Evolutionary conservation across 257 asterid genomes (phyloP).

Genomic region (Nicotiana sylvestris): DNA sequence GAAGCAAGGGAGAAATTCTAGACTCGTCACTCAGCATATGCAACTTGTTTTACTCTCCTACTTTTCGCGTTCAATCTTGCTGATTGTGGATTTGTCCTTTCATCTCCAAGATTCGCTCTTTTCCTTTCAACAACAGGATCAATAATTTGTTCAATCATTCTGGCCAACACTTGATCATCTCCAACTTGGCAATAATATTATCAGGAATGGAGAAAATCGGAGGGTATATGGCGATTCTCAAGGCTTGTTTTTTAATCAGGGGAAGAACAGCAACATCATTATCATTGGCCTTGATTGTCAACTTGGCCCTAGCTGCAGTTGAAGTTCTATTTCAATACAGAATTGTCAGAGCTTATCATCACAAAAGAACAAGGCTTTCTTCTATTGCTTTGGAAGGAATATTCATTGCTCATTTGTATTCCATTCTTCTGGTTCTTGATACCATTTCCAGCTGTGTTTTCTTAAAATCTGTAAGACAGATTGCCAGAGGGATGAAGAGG

Average conservation of each 20-base stretch:
- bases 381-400: slow-evolving; percentile 51
- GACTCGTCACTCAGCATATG: slow-evolving; percentile 48
- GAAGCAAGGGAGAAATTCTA: background rate
- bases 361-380: background rate
- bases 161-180: slow-evolving; percentile 56
- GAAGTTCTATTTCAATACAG: slow-evolving; percentile 74
- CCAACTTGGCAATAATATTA: slow-evolving; percentile 38
- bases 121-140: slow-evolving; percentile 51
- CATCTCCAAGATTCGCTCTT: slow-evolving; percentile 26
- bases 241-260: slow-evolving; percentile 42
- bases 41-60: slow-evolving; percentile 57
- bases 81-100: slow-evolving; percentile 31
- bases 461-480: slow-evolving; percentile 36
- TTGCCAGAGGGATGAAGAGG: slow-evolving; percentile 19
- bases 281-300: slow-evolving; percentile 46
- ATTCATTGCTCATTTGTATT: slow-evolving; percentile 54
- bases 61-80: slow-evolving; percentile 29
- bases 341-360: slow-evolving; percentile 29
- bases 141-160: slow-evolving; percentile 50
- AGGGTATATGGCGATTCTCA: slow-evolving; percentile 41
- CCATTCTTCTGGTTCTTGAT: slow-evolving; percentile 55
- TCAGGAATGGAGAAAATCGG: slow-evolving; percentile 42
- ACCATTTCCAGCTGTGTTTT: slow-evolving; percentile 50
- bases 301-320: slow-evolving; percentile 43
- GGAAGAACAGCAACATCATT: slow-evolving; percentile 55